Conservation (phyloP, 768 basidiomycete species). For the Mycena rosella region DNA sequence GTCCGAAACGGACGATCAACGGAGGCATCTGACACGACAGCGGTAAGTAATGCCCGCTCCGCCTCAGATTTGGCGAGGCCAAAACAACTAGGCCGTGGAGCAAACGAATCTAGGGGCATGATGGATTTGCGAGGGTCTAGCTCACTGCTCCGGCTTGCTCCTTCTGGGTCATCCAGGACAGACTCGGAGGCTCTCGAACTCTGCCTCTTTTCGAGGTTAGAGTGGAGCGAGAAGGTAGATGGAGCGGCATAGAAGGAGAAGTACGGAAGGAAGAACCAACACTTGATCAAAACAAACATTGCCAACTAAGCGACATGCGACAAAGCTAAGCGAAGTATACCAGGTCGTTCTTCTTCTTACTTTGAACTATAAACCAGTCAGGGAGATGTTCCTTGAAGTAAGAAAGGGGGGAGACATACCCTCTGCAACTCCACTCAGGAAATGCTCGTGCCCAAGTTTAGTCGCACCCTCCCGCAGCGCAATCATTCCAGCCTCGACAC, state of each 20-base stretch:
- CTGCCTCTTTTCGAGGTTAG: not conserved
- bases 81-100: not conserved
- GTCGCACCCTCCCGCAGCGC: slow-evolving; percentile 93
- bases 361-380: slow-evolving; percentile 78
- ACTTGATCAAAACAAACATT: not conserved
- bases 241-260: slow-evolving; percentile 1
- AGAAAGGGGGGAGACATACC: slow-evolving; percentile 58
- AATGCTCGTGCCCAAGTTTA: slow-evolving; percentile 93
- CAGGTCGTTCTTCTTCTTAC: slow-evolving; percentile 99
- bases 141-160: no score
- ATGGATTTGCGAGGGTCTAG: no score
- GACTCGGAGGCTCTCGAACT: not conserved
- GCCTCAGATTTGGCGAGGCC: no score
- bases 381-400: slow-evolving; percentile 18
- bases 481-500: slow-evolving; percentile 99
- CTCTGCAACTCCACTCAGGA: slow-evolving; percentile 92
- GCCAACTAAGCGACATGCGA: slow-evolving; percentile 29
- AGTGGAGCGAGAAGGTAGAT: slow-evolving; percentile 15
- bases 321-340: slow-evolving; percentile 88
- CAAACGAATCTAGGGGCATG: no score
- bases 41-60: slow-evolving; percentile 13
- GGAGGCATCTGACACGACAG: not conserved
- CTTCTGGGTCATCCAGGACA: no score
- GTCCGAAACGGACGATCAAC: not conserved
- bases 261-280: not conserved